A percentile compares a stretch with the other conserved stretches of the same genome.
Conservation (phyloP, 108 stramenopile genomes). For the Nannochloropsis granulata region DNA sequence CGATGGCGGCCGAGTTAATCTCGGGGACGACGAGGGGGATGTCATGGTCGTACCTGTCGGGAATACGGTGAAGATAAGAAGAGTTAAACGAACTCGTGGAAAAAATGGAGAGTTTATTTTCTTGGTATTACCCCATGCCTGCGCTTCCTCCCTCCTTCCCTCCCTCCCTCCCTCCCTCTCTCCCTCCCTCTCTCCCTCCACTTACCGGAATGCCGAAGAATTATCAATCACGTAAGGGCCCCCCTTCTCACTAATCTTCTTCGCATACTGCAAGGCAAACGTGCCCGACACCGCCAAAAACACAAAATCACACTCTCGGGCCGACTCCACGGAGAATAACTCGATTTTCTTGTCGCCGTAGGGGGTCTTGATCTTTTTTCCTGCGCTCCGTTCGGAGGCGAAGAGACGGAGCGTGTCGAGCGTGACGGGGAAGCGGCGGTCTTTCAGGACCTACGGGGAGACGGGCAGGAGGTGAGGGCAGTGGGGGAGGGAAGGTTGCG, state of each 20-base stretch:
- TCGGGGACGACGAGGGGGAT: conserved; percentile 48
- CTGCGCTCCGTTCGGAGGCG: conserved; percentile 53
- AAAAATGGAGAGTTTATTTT: too few species aligned
- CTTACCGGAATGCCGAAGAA: conserved; percentile 52
- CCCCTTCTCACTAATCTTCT: conserved; percentile 11
- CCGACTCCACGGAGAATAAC: conserved; percentile 30
- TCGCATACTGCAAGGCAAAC: conserved; percentile 29
- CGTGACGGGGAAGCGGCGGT: background rate
- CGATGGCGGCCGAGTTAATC: conserved; percentile 75
- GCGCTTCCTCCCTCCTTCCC: background rate
- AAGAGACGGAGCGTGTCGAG: background rate
- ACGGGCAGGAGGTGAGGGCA: too few species aligned
- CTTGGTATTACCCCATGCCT: too few species aligned
- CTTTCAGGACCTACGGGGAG: conserved; percentile 46
- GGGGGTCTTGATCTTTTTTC: conserved; percentile 46
- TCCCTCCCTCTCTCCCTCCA: background rate
- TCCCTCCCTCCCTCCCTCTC: background rate
- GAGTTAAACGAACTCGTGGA: too few species aligned
- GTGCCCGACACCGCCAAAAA: conserved; percentile 37
- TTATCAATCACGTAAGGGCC: conserved; percentile 45
- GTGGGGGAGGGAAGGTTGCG: too few species aligned
- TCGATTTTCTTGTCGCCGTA: conserved; percentile 71
- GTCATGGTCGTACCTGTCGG: background rate
- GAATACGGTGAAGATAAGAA: background rate
- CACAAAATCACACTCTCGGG: conserved; percentile 35